Base-by-base conservation (phyloP, 176 grass and related monocot species). In the Poa annua region DNA sequence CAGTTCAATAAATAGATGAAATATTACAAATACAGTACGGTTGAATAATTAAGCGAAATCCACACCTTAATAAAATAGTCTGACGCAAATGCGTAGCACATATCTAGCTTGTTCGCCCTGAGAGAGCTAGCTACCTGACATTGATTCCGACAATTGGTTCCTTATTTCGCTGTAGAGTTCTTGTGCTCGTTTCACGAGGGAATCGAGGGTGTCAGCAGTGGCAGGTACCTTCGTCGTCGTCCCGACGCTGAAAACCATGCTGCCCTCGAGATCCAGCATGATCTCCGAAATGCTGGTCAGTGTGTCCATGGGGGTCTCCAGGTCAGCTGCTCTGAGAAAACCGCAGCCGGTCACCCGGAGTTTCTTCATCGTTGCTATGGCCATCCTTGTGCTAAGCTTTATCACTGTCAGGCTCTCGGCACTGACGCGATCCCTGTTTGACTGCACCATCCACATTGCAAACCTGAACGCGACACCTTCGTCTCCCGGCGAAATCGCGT, bases 241-340 rank as follows among this genome's bases (percentile, higher is more conserved):
- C 15, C 33, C 15, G 7, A 3, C 8, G 1, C 15, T 1, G 0
- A 70, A 70, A 22, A 70, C 20, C 1, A 67, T 67, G 34, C 34
- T 14, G 20, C 67, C 67, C 67, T 71, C 39, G 2, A 71, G 67
- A 71, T 45, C 67, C 39, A 15, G n/a, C 39, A 71, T 71, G 67
- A n/a, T 45, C 5, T 71, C 39, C 0, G 67, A 71, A 24, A 24
- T 12, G 0, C 20, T 44, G 0, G 20, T 1, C 1, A 71, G 39
- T 5, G 11, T 14, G 67, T 6, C 39, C 19, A 71, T 14, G 65
- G 39, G 17, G 8, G 17, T 67, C 65, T 39, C 34, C 34, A 67
- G 34, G 17, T 38, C 8, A 67, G 65, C 65, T 67, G 4, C 4
- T 4, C 5, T 22, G n/a, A 57, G 3, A 3, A 9, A 3, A 39